These are phyloP conservation scores for Leucaena leucocephala DNA, from an alignment of 306 rosid species.

Conservation along the genomic window DNA sequence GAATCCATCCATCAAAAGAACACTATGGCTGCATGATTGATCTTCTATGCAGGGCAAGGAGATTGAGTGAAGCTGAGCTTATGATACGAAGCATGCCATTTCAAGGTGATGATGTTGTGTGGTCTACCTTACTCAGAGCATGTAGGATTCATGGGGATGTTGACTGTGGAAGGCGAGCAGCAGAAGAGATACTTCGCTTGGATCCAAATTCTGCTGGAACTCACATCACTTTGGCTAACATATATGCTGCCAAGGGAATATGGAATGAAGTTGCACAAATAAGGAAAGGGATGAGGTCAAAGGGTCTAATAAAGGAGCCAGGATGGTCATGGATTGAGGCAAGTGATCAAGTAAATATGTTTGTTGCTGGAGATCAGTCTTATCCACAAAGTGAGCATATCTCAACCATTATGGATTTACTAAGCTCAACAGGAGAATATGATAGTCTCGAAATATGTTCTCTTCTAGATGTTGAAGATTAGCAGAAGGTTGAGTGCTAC, in stretches of 20 bases:
- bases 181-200: slow-evolving; percentile 62
- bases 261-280: slow-evolving; percentile 71
- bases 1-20: slow-evolving; percentile 67
- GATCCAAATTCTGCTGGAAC: slow-evolving; percentile 73
- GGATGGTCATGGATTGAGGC: slow-evolving; percentile 87
- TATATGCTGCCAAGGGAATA: slow-evolving; percentile 69
- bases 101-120: slow-evolving; percentile 68
- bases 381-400: slow-evolving; percentile 62
- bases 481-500: slow-evolving; percentile 28
- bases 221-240: slow-evolving; percentile 72
- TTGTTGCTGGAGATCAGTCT: slow-evolving; percentile 68
- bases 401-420: slow-evolving; percentile 52
- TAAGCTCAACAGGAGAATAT: slow-evolving; percentile 46
- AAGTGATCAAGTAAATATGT: slow-evolving; percentile 51
- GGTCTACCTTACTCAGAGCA: slow-evolving; percentile 86
- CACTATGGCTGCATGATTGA: slow-evolving; percentile 83
- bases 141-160: slow-evolving; percentile 66
- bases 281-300: slow-evolving; percentile 72
- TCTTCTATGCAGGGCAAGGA: slow-evolving; percentile 84
- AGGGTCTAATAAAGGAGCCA: slow-evolving; percentile 77
- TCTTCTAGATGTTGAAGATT: slow-evolving; percentile 45
- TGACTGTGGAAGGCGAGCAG: slow-evolving; percentile 64
- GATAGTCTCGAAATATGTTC: slow-evolving; percentile 39
- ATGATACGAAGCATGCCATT: slow-evolving; percentile 67
- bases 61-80: slow-evolving; percentile 63